Conservation (phyloP, 352 stramenopile genomes). For the Globisporangium carolinianum region DNA sequence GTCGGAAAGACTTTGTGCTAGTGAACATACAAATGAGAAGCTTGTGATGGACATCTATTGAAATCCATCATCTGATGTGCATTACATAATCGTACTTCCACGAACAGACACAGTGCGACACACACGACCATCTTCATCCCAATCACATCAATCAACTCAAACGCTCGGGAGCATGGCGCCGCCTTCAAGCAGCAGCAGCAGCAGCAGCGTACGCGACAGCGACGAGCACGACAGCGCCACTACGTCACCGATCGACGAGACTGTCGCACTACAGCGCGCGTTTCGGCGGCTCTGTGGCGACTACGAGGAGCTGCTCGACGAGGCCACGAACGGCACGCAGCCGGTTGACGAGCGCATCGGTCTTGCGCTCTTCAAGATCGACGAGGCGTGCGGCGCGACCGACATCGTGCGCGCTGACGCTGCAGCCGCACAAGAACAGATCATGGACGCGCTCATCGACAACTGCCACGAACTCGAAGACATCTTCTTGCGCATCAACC, state of each 20-base stretch:
- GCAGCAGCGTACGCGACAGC: background rate
- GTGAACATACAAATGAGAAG: too few relatives aligned
- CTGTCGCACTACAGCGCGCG: slow-evolving; percentile 28
- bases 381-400: slow-evolving; percentile 50
- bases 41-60: too few relatives aligned
- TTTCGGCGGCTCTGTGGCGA: slow-evolving; percentile 52
- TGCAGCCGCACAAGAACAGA: slow-evolving; percentile 32
- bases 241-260: background rate
- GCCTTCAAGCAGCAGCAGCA: slow-evolving; percentile 1
- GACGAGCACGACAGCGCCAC: background rate
- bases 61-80: too few relatives aligned
- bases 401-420: slow-evolving; percentile 48
- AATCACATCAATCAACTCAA: too few relatives aligned
- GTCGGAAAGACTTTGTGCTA: too few relatives aligned
- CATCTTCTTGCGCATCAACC: slow-evolving; percentile 66
- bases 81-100: too few relatives aligned
- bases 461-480: slow-evolving; percentile 76
- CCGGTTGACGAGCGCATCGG: slow-evolving; percentile 65
- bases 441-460: slow-evolving; percentile 47
- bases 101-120: too few relatives aligned
- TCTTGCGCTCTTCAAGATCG: slow-evolving; percentile 76
- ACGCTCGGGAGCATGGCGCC: background rate
- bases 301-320: slow-evolving; percentile 70
- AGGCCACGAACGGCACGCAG: slow-evolving; percentile 43
- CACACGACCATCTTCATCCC: too few relatives aligned